Base-by-base conservation (phyloP, 2,329 filamentous ascomycete species). In the Mollisiaceae sp. region DNA sequence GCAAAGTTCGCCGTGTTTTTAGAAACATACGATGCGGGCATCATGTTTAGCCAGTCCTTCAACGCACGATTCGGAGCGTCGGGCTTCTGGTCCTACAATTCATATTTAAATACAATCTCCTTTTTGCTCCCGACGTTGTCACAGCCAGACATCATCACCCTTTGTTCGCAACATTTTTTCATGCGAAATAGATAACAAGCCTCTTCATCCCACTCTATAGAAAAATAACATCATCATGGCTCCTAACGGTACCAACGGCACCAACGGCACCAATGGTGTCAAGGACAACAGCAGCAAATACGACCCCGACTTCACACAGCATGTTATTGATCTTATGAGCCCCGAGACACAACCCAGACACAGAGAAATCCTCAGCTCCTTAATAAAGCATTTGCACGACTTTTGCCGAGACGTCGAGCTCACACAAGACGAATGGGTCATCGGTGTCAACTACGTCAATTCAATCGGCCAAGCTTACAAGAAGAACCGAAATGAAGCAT, bases 351-450 rank as follows among this genome's bases (percentile, higher is more conserved):
- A 84, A 60, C 86, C 89, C 65, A 83, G 91, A 66, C 85, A 87
- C 73, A 85, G 88, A 65, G 81, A 86, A 69, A 82, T 93, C 72
- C 80, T 93, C 73, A 78, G 82, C 67, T 82, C 85, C 35, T 78
- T 93, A 72, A 88, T 93, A 78, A 82, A 80, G 58, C 90, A 93
- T 80, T 82, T 94, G 65, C 91, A 94, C 81, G 90, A 93, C 79
- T 93, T 93, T 77, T 85, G 87, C 64, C 87, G 91, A 65, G 91
- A 94, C 75, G 86, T 91, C 69, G 90, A 93, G 79, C 85, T 94
- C 60, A 92, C 88, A 20, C 83, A 87, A 38, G 90, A 91, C 62
- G 91, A 94, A 79, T 93, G 91, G 91, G 85, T 92, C 78, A 79
- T 86, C 8, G 91, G 90, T 62, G 89, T 93, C 62, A 83, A 90